Conservation (phyloP, 495 filamentous ascomycete genomes). For the Lophiostoma macrostomum region DNA sequence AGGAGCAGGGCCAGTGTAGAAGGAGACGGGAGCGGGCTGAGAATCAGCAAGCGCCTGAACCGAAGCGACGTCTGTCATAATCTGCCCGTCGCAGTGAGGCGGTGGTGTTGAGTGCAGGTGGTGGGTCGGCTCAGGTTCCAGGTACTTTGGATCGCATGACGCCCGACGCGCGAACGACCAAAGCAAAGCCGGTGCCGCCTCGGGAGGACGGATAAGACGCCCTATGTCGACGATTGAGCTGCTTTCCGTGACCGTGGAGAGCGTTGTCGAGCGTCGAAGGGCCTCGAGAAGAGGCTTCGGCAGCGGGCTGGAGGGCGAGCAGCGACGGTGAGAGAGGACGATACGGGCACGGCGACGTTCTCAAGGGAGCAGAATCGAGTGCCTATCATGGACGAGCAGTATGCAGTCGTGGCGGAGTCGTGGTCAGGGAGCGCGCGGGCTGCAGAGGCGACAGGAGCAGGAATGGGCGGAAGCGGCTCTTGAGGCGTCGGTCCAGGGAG, state of each 20-base stretch:
- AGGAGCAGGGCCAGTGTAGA: slow-evolving; percentile 54
- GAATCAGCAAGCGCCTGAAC: slow-evolving; percentile 60
- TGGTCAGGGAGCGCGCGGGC: slow-evolving; percentile 17
- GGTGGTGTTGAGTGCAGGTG: slow-evolving; percentile 7
- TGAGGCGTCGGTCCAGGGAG: slow-evolving; percentile 6
- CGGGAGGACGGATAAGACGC: slow-evolving; percentile 11
- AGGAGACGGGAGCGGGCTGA: slow-evolving; percentile 64
- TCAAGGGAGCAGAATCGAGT: slow-evolving; percentile 3
- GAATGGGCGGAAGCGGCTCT: slow-evolving; percentile 15
- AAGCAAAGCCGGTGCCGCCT: slow-evolving; percentile 22
- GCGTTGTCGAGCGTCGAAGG: slow-evolving; percentile 8
- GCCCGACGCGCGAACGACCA: slow-evolving; percentile 28
- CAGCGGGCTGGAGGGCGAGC: slow-evolving; percentile 10
- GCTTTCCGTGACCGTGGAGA: not conserved
- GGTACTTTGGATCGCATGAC: slow-evolving; percentile 36
- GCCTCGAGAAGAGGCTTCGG: slow-evolving; percentile 11
- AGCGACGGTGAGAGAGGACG: slow-evolving; percentile 11
- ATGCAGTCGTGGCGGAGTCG: slow-evolving; percentile 5
- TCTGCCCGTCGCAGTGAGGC: slow-evolving; percentile 49
- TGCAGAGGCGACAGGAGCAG: slow-evolving; percentile 6
- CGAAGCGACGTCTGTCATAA: slow-evolving; percentile 87
- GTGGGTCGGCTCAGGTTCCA: slow-evolving; percentile 28
- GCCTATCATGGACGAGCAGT: slow-evolving; percentile 22
- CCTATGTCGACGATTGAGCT: slow-evolving; percentile 9
- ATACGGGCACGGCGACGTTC: slow-evolving; percentile 20